phyloP scores from a whole-genome alignment of 23 red algal genomes.

The Chondrus crispus region DNA sequence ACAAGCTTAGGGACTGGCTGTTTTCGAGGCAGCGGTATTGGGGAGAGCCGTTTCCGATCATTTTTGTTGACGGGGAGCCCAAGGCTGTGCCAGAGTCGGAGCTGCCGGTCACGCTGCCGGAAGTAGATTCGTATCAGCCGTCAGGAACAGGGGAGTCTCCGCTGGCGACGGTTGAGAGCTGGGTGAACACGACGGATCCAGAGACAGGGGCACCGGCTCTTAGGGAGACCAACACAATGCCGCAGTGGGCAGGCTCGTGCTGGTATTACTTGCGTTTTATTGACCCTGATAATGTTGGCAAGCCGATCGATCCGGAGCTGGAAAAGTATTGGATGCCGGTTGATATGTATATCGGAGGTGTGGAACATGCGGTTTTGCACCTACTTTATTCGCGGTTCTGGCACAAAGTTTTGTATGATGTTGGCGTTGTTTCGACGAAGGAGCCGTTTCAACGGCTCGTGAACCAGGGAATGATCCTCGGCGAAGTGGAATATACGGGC shows the following conservation, averaged over 20 bases:
- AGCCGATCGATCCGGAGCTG: conserved; percentile 65
- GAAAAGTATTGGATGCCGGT: conserved; percentile 99
- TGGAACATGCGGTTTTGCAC: conserved; percentile 98
- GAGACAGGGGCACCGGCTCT: conserved; percentile 35
- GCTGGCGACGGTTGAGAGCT: conserved; percentile 64
- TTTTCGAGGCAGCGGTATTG: conserved; percentile 99
- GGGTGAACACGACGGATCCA: conserved; percentile 66
- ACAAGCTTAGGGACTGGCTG: conserved; percentile 98
- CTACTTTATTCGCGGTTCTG: conserved; percentile 97
- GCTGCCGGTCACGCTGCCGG: conserved; percentile 82
- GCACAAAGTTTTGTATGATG: conserved; percentile 99
- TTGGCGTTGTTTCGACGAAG: conserved; percentile 93
- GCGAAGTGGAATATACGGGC: conserved; percentile 82
- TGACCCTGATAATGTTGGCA: conserved; percentile 77
- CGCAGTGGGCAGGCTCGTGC: conserved; percentile 98
- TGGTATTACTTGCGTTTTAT: conserved; percentile 99
- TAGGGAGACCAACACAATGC: conserved; percentile 99
- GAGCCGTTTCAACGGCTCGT: conserved; percentile 99
- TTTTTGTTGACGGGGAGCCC: conserved; percentile 85
- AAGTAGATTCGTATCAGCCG: conserved; percentile 68
- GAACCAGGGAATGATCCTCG: conserved; percentile 99
- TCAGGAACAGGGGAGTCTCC: conserved; percentile 90
- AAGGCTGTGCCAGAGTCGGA: conserved; percentile 64
- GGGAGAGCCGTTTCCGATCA: conserved; percentile 99
- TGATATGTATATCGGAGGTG: conserved; percentile 96